Conservation (phyloP, 331 rosid genomes). For the Stylosanthes scabra region DNA sequence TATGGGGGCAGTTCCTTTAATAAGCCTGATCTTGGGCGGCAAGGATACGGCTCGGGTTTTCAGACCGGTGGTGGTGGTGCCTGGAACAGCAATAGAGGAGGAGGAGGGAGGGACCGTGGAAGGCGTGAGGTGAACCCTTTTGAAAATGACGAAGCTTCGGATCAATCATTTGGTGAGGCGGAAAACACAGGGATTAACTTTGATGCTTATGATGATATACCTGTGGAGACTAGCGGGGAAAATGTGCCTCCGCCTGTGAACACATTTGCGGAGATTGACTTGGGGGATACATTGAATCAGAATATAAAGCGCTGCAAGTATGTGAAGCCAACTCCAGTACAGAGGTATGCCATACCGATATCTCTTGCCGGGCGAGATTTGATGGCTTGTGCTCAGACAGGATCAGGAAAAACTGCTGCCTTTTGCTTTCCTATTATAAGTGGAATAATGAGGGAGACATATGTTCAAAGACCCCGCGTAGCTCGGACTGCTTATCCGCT, state of each 20-base stretch:
- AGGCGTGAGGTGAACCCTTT: conserved; percentile 81
- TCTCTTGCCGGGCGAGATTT: conserved; percentile 75
- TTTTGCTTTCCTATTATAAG: conserved; percentile 88
- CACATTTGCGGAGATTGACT: conserved; percentile 80
- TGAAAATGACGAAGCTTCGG: conserved; percentile 50
- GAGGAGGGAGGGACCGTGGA: conserved; percentile 66
- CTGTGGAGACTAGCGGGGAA: conserved; percentile 83
- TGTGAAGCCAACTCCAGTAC: conserved; percentile 91
- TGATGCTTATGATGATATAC: conserved; percentile 90
- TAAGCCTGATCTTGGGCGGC: conserved; percentile 53
- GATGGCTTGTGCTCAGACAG: conserved; percentile 97
- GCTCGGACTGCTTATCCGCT: conserved; percentile 77
- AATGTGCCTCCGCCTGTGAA: conserved; percentile 80
- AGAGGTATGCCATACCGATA: conserved; percentile 84
- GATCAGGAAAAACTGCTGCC: conserved; percentile 93
- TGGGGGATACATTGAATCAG: conserved; percentile 75
- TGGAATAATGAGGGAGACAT: conserved; percentile 69
- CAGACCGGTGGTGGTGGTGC: conserved; percentile 42
- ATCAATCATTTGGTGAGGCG: conserved; percentile 46
- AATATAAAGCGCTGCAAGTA: conserved; percentile 84
- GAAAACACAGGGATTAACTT: conserved; percentile 78
- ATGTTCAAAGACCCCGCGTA: conserved; percentile 72
- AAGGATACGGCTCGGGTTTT: conserved; percentile 48
- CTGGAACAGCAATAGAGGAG: conserved; percentile 56
- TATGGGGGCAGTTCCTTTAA: conserved; percentile 53